Conservation (phyloP, 495 filamentous ascomycete genomes). For the Xylaria curta region DNA sequence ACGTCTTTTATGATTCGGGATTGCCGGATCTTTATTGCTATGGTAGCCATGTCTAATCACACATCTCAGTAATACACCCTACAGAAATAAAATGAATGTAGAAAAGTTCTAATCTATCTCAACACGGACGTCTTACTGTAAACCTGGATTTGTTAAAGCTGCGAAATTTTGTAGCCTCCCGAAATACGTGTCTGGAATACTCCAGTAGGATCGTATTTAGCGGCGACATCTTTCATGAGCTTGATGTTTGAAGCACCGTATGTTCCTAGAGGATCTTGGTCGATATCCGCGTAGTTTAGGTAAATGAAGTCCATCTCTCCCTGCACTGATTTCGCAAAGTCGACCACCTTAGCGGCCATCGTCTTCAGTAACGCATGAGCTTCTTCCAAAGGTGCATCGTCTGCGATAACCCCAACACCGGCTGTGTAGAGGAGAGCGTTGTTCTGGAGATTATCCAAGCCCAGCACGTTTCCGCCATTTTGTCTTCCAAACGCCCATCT, state of each 20-base stretch:
- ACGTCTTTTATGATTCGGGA: too few relatives aligned
- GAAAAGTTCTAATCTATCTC: not conserved
- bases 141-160: conserved; percentile 17
- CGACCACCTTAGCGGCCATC: conserved; percentile 30
- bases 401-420: conserved; percentile 21
- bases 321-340: conserved; percentile 32
- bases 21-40: too few relatives aligned
- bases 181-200: conserved; percentile 57
- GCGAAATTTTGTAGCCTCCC: conserved; percentile 42
- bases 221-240: conserved; percentile 46
- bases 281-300: conserved; percentile 51
- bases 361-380: conserved; percentile 24
- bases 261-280: conserved; percentile 52
- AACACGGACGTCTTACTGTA: not conserved
- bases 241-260: conserved; percentile 55
- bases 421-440: conserved; percentile 34
- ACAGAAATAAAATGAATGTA: not conserved
- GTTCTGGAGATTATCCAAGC: conserved; percentile 28
- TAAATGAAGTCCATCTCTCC: conserved; percentile 42
- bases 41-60: not conserved
- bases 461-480: conserved; percentile 46
- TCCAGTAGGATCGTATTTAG: conserved; percentile 55
- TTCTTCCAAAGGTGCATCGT: conserved; percentile 18
- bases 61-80: not conserved
- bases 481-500: conserved; percentile 31